Evolutionary conservation across 2,329 filamentous ascomycete species (phyloP), one percentile per base, ranked within the genome.

Genomic region (Scedosporium minutisporum): DNA sequence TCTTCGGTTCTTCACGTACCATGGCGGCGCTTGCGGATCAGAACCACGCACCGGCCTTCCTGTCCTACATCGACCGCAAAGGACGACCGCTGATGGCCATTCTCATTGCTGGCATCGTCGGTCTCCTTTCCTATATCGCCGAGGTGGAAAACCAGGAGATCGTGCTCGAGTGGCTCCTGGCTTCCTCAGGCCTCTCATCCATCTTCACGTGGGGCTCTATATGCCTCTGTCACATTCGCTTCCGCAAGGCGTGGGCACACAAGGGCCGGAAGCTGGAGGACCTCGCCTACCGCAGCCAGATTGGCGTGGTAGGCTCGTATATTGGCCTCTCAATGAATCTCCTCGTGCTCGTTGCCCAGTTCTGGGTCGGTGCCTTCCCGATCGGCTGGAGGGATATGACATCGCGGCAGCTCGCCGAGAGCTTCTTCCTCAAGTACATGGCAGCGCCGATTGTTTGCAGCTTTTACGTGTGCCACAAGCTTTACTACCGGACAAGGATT

Each of bases 1-100:
- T 97, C 64, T 97, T 96, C 69, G 93, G 92, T 42, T 93, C 91
- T 25, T 96, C 91, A 1, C 87, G 93, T 68, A 97, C 93, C 2
- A 84, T 97, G 6, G 91, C 92, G 27, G 92, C 93, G 3, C 83
- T 97, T 1, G 92, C 93, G 55, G 92, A 96, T 72, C 91, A 96
- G 73, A 84, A 87, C 62, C 91, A 95, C 72, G 92, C 90, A 0
- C 92, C 93, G 6, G 82, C 78, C 65, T 79, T 93, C 66, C 79
- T 96, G 38, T 85, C 85, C 64, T 96, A 93, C 75, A 87, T 95
- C 69, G 93, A 93, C 77, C 87, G 88, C 58, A 84, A 87, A 66
- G 93, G 93, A 44, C 89, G 93, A 7, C 93, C 89, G 9, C 80
- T 96, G 5, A 81, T 87, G 53, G 85, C 90, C 60, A 93, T 96